Evolutionary conservation across 805 yeast genomes (phyloP), one percentile per base, ranked within the genome.

Genomic region (Candida ponderosae): DNA sequence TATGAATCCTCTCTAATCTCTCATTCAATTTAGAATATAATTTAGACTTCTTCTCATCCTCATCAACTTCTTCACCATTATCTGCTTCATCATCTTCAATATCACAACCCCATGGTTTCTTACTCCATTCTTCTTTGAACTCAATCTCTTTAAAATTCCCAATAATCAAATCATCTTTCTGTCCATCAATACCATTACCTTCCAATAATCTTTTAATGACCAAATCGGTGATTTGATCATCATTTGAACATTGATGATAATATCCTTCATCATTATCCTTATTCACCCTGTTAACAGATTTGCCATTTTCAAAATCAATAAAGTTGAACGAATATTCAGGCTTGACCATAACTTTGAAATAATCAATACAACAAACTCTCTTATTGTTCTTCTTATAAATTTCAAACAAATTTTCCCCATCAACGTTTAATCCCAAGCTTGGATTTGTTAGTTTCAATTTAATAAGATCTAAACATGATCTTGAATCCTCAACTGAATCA

Each of bases 401-500:
- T 6, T 60, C 56, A 42, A 66, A 71, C 5, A 75, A 50, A 17
- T 66, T 60, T 34, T 64, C 67, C 2, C 69, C 68, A 35, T 60
- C 58, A 9, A 65, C 45, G 4, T 62, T 62, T 39, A 62, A 61
- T 0, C 97, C 97, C 57, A 72, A 82, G 3, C 67, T 59, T 6
- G 60, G 53, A 1, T 96, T 97, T 5, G 65, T 57, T 13, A 88
- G 57, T 52, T 89, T 88, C 45, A 77, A 47, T 47, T 83, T 78
- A 2, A 84, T 74, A 35, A 90, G 68, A 36, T 85, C 87, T 50
- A 89, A 64, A 53, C 96, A 85, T 1, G 95, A 79, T 21, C 56
- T 56, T 11, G 95, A 82, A 54, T 90, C 98, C 53, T 86, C 96
- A 5, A 81, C 69, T 0, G 97, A 82, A 37, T 89, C 83, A 58